These are phyloP conservation scores for Arachnomyces sp. DNA, from an alignment of 2,329 filamentous ascomycete genomes.

Conservation along the genomic window DNA sequence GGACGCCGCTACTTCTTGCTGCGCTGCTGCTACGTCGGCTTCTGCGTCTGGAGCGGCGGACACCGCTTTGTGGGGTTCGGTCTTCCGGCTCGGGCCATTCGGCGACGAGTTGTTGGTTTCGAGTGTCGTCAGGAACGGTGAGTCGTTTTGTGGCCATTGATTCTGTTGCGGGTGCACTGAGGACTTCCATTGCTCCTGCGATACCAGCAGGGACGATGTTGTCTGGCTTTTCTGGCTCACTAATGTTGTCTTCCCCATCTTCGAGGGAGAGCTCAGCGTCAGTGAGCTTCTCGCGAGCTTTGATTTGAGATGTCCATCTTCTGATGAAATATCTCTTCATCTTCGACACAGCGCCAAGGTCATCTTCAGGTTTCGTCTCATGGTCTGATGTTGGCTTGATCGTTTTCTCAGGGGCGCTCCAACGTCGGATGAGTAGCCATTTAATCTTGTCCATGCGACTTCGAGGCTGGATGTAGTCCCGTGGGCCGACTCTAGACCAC, in stretches of 20 bases:
- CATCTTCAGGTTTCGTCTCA: conserved; percentile 17
- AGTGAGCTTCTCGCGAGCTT: neutral
- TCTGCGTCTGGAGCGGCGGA: conserved; percentile 5
- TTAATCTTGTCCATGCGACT: conserved; percentile 34
- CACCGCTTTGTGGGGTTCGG: conserved; percentile 2
- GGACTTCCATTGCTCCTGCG: conserved; percentile 14
- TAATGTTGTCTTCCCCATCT: conserved; percentile 7
- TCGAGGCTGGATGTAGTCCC: conserved; percentile 31
- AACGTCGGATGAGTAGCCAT: conserved; percentile 40
- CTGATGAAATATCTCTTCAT: conserved; percentile 31
- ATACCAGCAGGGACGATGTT: conserved; percentile 15
- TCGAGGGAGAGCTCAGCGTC: conserved; percentile 8
- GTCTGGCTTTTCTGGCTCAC: conserved; percentile 4
- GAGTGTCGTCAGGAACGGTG: conserved; percentile 6
- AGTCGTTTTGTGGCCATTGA: conserved; percentile 2
- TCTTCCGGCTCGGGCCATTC: conserved; percentile 3
- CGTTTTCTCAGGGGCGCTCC: conserved; percentile 38
- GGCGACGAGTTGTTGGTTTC: conserved; percentile 2
- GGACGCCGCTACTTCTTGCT: conserved; percentile 11
- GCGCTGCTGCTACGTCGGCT: conserved; percentile 13
- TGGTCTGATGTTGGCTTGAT: conserved; percentile 24
- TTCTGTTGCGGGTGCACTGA: conserved; percentile 12
- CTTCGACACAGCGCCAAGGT: conserved; percentile 31
- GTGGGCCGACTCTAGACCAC: conserved; percentile 42
- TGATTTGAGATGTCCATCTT: conserved; percentile 34